Percentiles rank a stretch among this genome's conserved stretches.
phyloP scores from a whole-genome alignment of 805 yeast species.

The Candida morakotiae region DNA sequence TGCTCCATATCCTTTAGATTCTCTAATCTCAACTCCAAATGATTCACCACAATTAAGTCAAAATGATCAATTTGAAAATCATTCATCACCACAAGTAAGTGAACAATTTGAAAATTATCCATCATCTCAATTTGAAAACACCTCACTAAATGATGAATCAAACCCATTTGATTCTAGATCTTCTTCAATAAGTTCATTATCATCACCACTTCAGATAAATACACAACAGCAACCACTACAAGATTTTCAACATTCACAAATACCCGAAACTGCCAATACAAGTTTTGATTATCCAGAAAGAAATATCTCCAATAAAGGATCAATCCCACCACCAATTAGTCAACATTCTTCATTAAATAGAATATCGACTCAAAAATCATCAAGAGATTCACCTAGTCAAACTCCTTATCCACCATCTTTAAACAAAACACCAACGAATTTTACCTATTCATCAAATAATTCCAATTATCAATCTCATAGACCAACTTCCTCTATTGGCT shows the following conservation, averaged over 20 bases:
- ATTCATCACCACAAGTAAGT: not conserved
- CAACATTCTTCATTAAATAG: not conserved
- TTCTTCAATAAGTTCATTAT: constrained; percentile 1
- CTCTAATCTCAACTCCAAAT: not conserved
- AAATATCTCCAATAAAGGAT: not conserved
- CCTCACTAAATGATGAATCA: no score
- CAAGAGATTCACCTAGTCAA: not conserved
- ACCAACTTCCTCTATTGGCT: constrained; percentile 30
- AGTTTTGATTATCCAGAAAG: not conserved
- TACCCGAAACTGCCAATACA: not conserved
- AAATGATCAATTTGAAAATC: constrained; percentile 2
- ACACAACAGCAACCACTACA: no score
- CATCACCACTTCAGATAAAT: not conserved
- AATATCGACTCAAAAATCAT: not conserved
- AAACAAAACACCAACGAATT: constrained; percentile 1
- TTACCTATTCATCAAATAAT: constrained; percentile 1
- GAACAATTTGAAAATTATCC: not conserved
- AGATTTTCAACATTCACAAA: no score
- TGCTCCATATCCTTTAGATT: constrained; percentile 6
- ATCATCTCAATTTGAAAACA: no score
- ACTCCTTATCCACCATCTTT: constrained; percentile 1
- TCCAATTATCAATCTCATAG: constrained; percentile 10
- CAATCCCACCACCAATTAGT: not conserved
- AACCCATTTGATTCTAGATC: constrained; percentile 1
- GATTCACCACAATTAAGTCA: constrained; percentile 4